Conservation (phyloP, 164 flowering plant species). For the Liquidambar formosana region DNA sequence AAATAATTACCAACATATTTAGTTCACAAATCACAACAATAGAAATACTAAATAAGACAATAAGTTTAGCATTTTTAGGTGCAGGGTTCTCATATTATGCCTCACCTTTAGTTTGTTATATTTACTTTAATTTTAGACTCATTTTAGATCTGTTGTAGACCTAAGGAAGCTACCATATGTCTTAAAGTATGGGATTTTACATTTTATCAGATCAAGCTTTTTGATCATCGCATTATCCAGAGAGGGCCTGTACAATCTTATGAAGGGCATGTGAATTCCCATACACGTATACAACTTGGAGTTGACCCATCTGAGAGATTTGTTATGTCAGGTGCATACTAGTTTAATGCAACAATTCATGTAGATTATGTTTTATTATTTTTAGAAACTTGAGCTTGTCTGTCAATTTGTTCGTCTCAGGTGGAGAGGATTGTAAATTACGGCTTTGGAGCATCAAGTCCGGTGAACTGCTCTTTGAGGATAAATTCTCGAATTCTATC, state of each 20-base stretch:
- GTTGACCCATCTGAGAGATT: constrained; percentile 80
- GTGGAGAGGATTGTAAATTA: constrained; percentile 78
- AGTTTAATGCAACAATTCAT: constrained; percentile 5
- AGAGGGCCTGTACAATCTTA: constrained; percentile 76
- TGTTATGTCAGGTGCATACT: constrained; percentile 66
- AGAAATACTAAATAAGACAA: too few species aligned
- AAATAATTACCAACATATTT: too few species aligned
- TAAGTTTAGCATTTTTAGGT: too few species aligned
- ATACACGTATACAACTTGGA: constrained; percentile 70
- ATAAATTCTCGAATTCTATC: constrained; percentile 44
- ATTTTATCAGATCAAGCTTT: constrained; percentile 66
- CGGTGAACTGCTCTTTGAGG: constrained; percentile 68
- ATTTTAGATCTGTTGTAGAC: not conserved
- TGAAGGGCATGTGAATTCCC: constrained; percentile 84
- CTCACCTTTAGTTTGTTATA: too few species aligned
- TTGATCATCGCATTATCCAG: constrained; percentile 64
- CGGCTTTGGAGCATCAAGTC: constrained; percentile 85
- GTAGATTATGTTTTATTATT: not conserved
- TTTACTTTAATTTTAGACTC: not conserved
- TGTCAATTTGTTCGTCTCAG: constrained; percentile 30
- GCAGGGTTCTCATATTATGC: too few species aligned
- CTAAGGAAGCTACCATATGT: too few species aligned
- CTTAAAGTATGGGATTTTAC: not conserved
- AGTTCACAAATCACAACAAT: too few species aligned
- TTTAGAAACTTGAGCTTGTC: constrained; percentile 10